These are phyloP conservation scores for Kwoniella shandongensis DNA, from an alignment of 768 basidiomycete genomes.

Conservation along the genomic window DNA sequence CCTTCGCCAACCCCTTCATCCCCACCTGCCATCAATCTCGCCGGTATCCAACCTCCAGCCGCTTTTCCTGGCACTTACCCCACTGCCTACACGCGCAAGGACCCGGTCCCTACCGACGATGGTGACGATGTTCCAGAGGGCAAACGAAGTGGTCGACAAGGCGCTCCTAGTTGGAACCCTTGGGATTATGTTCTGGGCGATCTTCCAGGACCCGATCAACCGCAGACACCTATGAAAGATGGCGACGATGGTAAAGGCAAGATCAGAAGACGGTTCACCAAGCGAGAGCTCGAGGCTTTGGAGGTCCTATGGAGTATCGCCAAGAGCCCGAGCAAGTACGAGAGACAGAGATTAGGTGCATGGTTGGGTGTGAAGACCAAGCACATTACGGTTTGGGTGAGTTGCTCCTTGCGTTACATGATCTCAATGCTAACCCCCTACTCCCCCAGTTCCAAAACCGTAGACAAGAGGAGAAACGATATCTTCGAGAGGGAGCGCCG, in stretches of 20 bases:
- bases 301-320: slow-evolving; percentile 32
- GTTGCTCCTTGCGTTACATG: background rate
- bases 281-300: slow-evolving; percentile 27
- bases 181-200: slow-evolving; percentile 34
- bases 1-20: slow-evolving; percentile 18
- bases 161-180: slow-evolving; percentile 31
- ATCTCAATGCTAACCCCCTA: background rate
- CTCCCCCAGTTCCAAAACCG: slow-evolving; percentile 32
- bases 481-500: slow-evolving; percentile 15
- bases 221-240: slow-evolving; percentile 14
- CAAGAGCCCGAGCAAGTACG: slow-evolving; percentile 30
- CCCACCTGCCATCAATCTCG: slow-evolving; percentile 15
- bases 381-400: slow-evolving; percentile 38
- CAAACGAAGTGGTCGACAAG: slow-evolving; percentile 14
- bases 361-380: slow-evolving; percentile 38
- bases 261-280: slow-evolving; percentile 26
- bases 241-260: slow-evolving; percentile 23
- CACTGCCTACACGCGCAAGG: slow-evolving; percentile 19
- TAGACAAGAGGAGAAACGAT: slow-evolving; percentile 33
- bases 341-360: slow-evolving; percentile 33
- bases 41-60: slow-evolving; percentile 29
- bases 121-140: slow-evolving; percentile 11
- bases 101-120: slow-evolving; percentile 26
- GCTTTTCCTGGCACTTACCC: slow-evolving; percentile 28
- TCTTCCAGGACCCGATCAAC: slow-evolving; percentile 17